Evolutionary conservation across 2,329 filamentous ascomycete genomes (phyloP).

Genomic region (Zasmidium citrigriseum): DNA sequence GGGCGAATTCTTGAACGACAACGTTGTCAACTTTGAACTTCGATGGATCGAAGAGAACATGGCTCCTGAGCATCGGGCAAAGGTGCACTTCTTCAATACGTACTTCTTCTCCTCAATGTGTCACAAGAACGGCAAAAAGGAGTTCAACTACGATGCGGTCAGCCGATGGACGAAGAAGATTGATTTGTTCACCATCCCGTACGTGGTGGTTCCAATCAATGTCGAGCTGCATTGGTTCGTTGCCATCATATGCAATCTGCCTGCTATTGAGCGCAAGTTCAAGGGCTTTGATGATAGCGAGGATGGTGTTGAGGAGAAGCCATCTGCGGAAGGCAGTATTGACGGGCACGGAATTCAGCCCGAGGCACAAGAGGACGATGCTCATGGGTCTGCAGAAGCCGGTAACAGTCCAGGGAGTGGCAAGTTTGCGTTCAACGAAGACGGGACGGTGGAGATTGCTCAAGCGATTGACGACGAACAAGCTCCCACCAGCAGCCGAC

Average conservation of each 20-base stretch:
- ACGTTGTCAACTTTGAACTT: constrained; percentile 84
- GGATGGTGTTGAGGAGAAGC: background rate
- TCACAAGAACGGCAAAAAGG: constrained; percentile 50
- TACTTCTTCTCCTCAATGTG: constrained; percentile 85
- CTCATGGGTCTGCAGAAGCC: background rate
- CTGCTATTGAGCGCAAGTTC: constrained; percentile 43
- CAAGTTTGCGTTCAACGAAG: constrained; percentile 15
- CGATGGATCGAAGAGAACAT: constrained; percentile 45
- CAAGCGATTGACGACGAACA: background rate
- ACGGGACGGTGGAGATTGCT: constrained; percentile 11
- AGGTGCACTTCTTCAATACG: constrained; percentile 86
- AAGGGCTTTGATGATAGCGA: constrained; percentile 13
- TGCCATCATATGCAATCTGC: constrained; percentile 88
- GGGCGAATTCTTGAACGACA: constrained; percentile 88
- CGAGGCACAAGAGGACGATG: background rate
- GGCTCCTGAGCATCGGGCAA: constrained; percentile 44
- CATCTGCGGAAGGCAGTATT: background rate
- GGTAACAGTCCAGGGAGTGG: background rate
- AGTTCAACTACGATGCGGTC: constrained; percentile 82
- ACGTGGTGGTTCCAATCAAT: constrained; percentile 89
- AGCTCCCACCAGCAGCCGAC: background rate
- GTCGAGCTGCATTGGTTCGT: constrained; percentile 88
- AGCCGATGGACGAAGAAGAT: constrained; percentile 79
- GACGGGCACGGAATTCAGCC: background rate
- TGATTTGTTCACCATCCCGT: constrained; percentile 83